Evolutionary conservation across 2,329 filamentous ascomycete species (phyloP), one percentile per base, ranked within the genome.

Genomic region (Xylaria sp.): DNA sequence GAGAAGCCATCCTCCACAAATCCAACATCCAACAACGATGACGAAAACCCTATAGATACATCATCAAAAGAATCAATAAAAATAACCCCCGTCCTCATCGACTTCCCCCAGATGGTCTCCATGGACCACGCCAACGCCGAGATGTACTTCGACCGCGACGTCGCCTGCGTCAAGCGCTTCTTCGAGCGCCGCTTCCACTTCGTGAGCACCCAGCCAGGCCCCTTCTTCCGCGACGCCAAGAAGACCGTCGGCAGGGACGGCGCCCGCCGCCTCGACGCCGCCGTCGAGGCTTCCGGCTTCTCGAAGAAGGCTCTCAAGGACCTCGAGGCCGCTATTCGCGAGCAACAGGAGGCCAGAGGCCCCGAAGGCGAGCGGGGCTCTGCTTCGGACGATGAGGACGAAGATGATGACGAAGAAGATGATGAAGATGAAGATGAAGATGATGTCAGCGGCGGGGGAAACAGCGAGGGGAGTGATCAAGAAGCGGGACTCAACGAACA

Each of bases 71-170:
- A 42, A 42, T 42, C 40, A 44, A n/a, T 72, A 5, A 67, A 69
- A 37, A 83, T 97, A 29, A 89, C 88, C 6, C 96, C 96, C 0
- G 88, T 98, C 63, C 83, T 99, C 54, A 99, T 99, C 75, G 97
- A 99, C 82, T 99, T 99, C 78, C 96, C 96, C 0, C 96, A 99
- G 79, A 98, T 98, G 92, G 90, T 99, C 1, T 98, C 95, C 0
- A 93, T 97, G 79, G 93, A 97, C 74, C 96, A 99, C 78, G 82
- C 85, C 42, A 98, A 99, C 77, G 97, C 96, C 21, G 92, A 97
- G 78, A 97, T 94, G 88, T 98, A 99, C 81, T 99, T 99, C 79
- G 93, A 98, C 78, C 91, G 96, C 71, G 96, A 99, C 75, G 94
- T 99, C 16, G 90, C 93, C 71, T 99, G 97, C 81, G 91, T 99